phyloP scores from a whole-genome alignment of 2,329 filamentous ascomycete genomes.

The Pseudohalonectria lignicola region DNA sequence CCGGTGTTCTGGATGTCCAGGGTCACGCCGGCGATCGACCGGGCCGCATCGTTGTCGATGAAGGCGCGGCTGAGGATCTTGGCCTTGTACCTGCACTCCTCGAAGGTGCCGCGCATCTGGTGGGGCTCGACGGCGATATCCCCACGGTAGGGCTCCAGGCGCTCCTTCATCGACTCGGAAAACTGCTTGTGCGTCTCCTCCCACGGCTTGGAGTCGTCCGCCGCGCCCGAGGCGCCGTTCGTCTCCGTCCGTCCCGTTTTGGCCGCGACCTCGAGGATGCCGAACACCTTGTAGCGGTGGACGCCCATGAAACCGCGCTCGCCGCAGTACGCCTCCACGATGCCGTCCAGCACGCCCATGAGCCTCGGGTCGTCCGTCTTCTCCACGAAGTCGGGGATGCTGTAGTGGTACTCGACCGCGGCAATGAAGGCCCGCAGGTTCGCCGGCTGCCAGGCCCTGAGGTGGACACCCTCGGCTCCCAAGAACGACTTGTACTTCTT shows the following conservation, averaged over 20 bases:
- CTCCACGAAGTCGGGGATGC: slow-evolving; percentile 40
- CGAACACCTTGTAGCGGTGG: slow-evolving; percentile 46
- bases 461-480: slow-evolving; percentile 37
- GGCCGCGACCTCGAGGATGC: slow-evolving; percentile 39
- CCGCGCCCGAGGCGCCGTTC: slow-evolving; percentile 36
- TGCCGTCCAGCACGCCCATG: slow-evolving; percentile 41
- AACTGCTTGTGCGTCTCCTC: slow-evolving; percentile 39
- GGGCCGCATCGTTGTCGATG: slow-evolving; percentile 32
- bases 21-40: slow-evolving; percentile 36
- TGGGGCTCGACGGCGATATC: slow-evolving; percentile 35
- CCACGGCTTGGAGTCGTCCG: slow-evolving; percentile 31
- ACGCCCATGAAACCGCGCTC: slow-evolving; percentile 45
- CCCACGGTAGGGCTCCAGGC: slow-evolving; percentile 36
- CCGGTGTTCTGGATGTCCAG: slow-evolving; percentile 41
- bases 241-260: slow-evolving; percentile 42
- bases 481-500: slow-evolving; percentile 40
- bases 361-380: slow-evolving; percentile 35
- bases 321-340: slow-evolving; percentile 42
- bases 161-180: slow-evolving; percentile 42
- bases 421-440: slow-evolving; percentile 44
- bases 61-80: slow-evolving; percentile 30
- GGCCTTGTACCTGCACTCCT: slow-evolving; percentile 39
- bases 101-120: slow-evolving; percentile 42
- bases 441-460: slow-evolving; percentile 41
- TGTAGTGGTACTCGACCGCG: slow-evolving; percentile 41